Percentiles rank a stretch among this genome's conserved stretches.
Conservation (phyloP, 179 eudicot species). For the Sideroxylon spinosum region DNA sequence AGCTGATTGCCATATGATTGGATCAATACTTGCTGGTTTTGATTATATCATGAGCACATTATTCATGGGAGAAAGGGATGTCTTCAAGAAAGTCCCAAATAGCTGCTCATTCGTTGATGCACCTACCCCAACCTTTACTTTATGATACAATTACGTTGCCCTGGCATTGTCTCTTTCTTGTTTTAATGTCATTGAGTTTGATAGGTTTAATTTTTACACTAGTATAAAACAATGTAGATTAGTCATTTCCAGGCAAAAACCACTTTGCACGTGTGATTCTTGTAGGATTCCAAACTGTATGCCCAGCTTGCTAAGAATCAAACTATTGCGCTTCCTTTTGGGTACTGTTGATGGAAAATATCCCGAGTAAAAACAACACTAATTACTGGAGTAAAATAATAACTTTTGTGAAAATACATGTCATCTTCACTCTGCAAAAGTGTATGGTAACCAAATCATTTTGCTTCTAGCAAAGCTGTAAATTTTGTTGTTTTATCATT, state of each 20-base stretch:
- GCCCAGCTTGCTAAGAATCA: conserved; percentile 6
- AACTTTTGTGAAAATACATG: not conserved
- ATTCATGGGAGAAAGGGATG: conserved; percentile 20
- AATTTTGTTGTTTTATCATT: not conserved
- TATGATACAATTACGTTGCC: not conserved
- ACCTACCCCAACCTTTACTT: conserved; percentile 20
- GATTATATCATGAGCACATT: conserved; percentile 17
- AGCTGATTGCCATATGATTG: conserved; percentile 21
- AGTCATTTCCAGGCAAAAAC: not conserved
- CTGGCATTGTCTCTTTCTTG: not conserved
- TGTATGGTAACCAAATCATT: conserved; percentile 3
- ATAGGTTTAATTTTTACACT: not conserved
- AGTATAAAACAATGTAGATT: not conserved
- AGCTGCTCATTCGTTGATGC: conserved; percentile 26
- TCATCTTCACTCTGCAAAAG: not conserved
- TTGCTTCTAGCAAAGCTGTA: not conserved
- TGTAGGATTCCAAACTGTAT: conserved; percentile 8
- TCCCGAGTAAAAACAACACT: not conserved
- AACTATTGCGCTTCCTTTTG: not conserved
- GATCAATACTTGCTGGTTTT: conserved; percentile 16
- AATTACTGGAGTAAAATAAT: not conserved
- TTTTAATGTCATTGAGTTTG: not conserved
- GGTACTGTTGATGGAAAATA: not conserved
- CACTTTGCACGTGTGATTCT: conserved; percentile 2
- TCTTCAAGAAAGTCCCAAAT: conserved; percentile 21